Evolutionary conservation across 495 filamentous ascomycete genomes (phyloP), one percentile per base, ranked within the genome.

Genomic region (Thermothielavioides terrestris): DNA sequence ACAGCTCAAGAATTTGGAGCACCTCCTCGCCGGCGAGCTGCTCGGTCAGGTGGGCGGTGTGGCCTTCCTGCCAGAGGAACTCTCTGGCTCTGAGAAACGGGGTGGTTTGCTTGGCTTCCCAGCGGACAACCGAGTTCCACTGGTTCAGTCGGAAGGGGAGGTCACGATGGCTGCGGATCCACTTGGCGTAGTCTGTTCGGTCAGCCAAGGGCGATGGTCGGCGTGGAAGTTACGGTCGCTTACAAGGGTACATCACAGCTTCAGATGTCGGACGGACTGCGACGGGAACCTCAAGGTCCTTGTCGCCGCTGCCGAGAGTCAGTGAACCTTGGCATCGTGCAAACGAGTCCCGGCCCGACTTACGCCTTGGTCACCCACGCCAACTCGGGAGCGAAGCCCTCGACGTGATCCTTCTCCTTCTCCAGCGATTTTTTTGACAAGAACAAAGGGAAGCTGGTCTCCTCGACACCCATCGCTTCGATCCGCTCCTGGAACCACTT

Each of bases 311-410:
- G 51, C 41, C 17, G 30, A 17, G 11, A 17, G 40, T 47, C 53
- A 47, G 38, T 35, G 17, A 45, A 11, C 23, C 14, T 25, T 9
- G 47, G 22, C 6, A 20, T 37, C 6, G 1, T 31, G 18, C n/a
- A n/a, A 35, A 26, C n/a, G n/a, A 41, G 8, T 40, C 50, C 15
- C 22, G 27, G 20, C 48, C 37, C 20, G 22, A 67, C 82, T 70
- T 77, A 89, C 83, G 88, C 90, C 68, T 92, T 88, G 26, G 94
- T 97, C 32, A 99, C 94, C 92, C 92, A 97, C 44, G 94, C 94
- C 53, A 99, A 84, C 69, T 99, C 92, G 42, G 92, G 89, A 48
- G 90, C 91, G 67, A 97, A 97, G 22, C 94, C 94, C 68, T 98
- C 90, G 48, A 98, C 84, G 62, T 98, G 94, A 51, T 88, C 86